Evolutionary conservation across 1,139 yeast species (phyloP), one percentile per base, ranked within the genome.

Genomic region (Suhomyces taliae): DNA sequence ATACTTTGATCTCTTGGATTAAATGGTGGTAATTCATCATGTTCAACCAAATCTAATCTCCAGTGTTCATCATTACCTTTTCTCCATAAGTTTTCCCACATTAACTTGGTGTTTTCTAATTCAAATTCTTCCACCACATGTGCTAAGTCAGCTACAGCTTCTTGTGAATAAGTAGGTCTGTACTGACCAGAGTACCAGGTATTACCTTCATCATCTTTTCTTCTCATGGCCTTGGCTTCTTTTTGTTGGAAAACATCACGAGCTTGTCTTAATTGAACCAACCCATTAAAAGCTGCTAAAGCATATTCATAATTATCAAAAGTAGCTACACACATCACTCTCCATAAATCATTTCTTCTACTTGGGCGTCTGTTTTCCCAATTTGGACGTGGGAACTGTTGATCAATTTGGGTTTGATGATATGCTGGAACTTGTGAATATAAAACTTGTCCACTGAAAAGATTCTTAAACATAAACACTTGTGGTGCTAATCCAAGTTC

Each of bases 121-220:
- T 74, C 74, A 58, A 85, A 75, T 59, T 86, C 83, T 53, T 83
- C 88, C 49, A 84, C 70, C 45, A 89, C 85, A 58, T 84, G 83
- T 34, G 85, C 75, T 56, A 91, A 71, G 66, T 91, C 98, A 1
- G 97, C 90, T 26, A 90, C 90, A 1, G 97, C 89, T 66, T 91
- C 98, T 66, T 90, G 96, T 9, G 95, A 76, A 66, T 85, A 88
- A 0, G 95, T 85, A 29, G 98, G 98, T 61, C 97, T 81, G 70
- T 78, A 91, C 66, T 87, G 95, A 41, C 90, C 93, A 47, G 87
- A 80, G 62, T 74, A 82, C 97, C 97, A 90, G 43, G 84, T 82
- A 65, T 87, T 85, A 1, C 95, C 95, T 47, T 84, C 89, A 38
- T 77, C 81, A 61, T 87, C 82, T 62, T 87, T 82, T 61, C 81